Evolutionary conservation across 2,329 filamentous ascomycete species (phyloP).

Genomic region (Talaromyces sp.): DNA sequence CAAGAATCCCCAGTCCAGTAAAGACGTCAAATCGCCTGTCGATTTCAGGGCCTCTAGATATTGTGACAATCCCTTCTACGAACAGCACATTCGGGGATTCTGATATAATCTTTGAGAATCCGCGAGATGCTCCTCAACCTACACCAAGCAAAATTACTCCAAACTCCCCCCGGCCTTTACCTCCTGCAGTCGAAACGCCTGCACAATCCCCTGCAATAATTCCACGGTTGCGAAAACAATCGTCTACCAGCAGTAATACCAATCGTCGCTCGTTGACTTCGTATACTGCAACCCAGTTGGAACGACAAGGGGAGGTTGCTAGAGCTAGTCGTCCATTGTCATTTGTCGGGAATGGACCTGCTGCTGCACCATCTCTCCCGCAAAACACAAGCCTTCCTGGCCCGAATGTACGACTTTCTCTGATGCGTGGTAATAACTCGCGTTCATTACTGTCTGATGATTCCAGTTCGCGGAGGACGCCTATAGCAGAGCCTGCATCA

Average conservation of each 20-base stretch:
- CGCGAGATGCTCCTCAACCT: constrained; percentile 27
- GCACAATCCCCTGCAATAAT: constrained; percentile 18
- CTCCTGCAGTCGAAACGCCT: constrained; percentile 3
- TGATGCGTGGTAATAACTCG: constrained; percentile 6
- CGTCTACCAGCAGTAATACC: constrained; percentile 24
- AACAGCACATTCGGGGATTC: constrained; percentile 24
- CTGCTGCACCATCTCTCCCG: constrained; percentile 30
- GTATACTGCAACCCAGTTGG: constrained; percentile 19
- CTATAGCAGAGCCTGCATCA: not conserved
- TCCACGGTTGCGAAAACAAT: constrained; percentile 22
- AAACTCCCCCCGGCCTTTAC: constrained; percentile 17
- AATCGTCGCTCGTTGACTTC: constrained; percentile 28
- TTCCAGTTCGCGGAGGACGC: not conserved
- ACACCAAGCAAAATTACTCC: constrained; percentile 24
- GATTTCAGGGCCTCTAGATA: constrained; percentile 24
- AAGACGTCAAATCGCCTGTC: constrained; percentile 25
- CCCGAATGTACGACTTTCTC: constrained; percentile 29
- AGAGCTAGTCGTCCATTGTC: constrained; percentile 14
- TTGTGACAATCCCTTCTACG: constrained; percentile 25
- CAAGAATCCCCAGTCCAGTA: constrained; percentile 7
- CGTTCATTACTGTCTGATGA: constrained; percentile 3
- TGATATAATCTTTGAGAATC: constrained; percentile 25
- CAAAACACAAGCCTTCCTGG: constrained; percentile 45
- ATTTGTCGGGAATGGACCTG: not conserved
- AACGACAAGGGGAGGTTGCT: constrained; percentile 12